These are phyloP conservation scores for Heterobasidion annosum DNA, from an alignment of 1,284 basidiomycete genomes.

Conservation along the genomic window DNA sequence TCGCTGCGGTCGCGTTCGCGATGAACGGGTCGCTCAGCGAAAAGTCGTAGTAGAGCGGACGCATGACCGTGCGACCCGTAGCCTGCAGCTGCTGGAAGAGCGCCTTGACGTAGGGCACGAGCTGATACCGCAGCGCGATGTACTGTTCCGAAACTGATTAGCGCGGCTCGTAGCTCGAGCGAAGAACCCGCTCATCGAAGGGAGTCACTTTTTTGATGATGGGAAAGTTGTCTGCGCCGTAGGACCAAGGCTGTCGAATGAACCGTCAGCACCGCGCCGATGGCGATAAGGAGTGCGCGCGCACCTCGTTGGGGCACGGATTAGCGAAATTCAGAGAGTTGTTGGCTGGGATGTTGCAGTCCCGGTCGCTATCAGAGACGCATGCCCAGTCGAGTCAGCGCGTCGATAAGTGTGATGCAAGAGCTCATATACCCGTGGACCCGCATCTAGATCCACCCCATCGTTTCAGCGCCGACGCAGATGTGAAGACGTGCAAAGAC, in stretches of 20 bases:
- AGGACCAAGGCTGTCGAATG: constrained; percentile 29
- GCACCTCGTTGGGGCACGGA: constrained; percentile 28
- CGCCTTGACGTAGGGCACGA: constrained; percentile 26
- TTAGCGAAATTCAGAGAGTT: constrained; percentile 21
- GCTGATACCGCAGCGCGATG: constrained; percentile 27
- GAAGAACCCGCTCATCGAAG: not conserved
- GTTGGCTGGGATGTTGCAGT: constrained; percentile 20
- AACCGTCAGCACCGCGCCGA: too few relatives aligned
- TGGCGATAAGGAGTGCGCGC: not conserved
- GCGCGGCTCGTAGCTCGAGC: too few relatives aligned
- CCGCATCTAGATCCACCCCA: constrained; percentile 19
- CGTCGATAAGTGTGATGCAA: not conserved
- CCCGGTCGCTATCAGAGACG: constrained; percentile 16
- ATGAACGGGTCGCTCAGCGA: constrained; percentile 23
- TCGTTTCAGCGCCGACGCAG: not conserved
- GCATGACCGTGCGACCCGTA: constrained; percentile 26
- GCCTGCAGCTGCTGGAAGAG: constrained; percentile 26
- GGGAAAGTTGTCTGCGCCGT: constrained; percentile 28
- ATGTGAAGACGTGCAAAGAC: constrained; percentile 7
- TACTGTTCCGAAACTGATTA: constrained; percentile 16
- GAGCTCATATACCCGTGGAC: constrained; percentile 25
- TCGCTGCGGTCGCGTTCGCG: constrained; percentile 20
- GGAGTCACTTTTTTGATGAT: constrained; percentile 25
- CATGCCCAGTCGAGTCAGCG: not conserved
- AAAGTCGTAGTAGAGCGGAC: constrained; percentile 30